These are phyloP conservation scores for Linnemannia exigua DNA, from an alignment of 192 early-diverging fungal genomes.

Conservation along the genomic window DNA sequence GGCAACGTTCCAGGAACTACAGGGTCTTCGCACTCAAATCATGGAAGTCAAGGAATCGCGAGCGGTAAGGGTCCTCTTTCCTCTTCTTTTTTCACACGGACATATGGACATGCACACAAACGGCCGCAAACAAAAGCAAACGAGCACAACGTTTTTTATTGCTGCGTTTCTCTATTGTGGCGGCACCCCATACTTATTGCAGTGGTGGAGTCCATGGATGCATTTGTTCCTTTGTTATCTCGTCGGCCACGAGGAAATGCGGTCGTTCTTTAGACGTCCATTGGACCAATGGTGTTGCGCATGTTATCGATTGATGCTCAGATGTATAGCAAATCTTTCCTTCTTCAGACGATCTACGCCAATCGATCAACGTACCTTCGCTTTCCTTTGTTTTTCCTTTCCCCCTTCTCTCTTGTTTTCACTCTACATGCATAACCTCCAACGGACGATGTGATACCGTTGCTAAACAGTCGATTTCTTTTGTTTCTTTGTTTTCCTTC, in stretches of 20 bases:
- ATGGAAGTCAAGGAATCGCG: conserved; percentile 86
- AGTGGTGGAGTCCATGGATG: background rate
- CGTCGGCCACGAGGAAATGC: background rate
- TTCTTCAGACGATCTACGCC: background rate
- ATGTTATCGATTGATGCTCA: conserved; percentile 1
- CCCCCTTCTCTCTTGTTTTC: too few species aligned
- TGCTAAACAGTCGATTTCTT: background rate
- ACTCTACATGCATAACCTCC: background rate
- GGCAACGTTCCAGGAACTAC: conserved; percentile 84
- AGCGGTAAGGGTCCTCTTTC: conserved; percentile 42
- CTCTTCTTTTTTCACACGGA: background rate
- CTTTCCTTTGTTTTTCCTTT: background rate
- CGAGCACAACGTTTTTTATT: too few species aligned
- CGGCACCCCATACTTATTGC: background rate
- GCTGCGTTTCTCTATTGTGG: background rate
- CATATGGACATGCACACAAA: background rate
- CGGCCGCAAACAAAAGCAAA: background rate
- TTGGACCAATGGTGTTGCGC: background rate
- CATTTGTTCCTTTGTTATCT: background rate
- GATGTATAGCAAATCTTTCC: background rate
- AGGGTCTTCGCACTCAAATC: conserved; percentile 79
- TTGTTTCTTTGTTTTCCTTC: background rate
- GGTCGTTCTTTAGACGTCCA: background rate
- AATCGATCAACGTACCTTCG: background rate
- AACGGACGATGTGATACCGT: background rate